Evolutionary conservation across 805 yeast species (phyloP).

Genomic region (Spencermartinsiella europaea): DNA sequence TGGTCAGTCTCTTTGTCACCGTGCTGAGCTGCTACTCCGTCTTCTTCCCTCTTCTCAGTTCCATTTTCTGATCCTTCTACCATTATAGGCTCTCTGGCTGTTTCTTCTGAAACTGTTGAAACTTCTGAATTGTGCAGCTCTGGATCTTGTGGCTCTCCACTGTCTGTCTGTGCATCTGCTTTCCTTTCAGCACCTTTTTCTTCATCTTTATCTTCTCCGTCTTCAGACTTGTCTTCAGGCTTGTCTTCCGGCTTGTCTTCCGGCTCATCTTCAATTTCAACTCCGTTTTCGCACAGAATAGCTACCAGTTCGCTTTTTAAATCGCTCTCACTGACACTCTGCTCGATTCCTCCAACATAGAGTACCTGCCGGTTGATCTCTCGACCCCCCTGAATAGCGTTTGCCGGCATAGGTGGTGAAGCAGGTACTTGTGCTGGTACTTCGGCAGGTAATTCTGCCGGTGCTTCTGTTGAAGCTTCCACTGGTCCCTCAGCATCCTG

Average conservation of each 20-base stretch:
- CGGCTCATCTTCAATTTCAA: background rate
- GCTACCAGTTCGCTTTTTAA: conserved; percentile 53
- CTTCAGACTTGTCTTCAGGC: background rate
- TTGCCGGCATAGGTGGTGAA: conserved; percentile 9
- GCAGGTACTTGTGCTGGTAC: no score
- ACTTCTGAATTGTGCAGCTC: no score
- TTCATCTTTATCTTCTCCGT: background rate
- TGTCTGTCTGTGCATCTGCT: background rate
- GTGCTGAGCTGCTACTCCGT: no score
- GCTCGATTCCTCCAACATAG: conserved; percentile 72
- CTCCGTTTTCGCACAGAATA: conserved; percentile 23
- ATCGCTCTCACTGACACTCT: conserved; percentile 55
- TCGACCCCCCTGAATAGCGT: conserved; percentile 75
- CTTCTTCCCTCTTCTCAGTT: no score
- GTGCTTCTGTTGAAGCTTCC: no score
- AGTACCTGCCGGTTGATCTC: conserved; percentile 67
- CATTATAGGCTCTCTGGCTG: no score
- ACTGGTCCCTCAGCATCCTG: no score
- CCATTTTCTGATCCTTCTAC: no score
- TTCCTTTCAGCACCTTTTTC: background rate
- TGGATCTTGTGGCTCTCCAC: background rate
- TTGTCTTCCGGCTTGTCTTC: background rate
- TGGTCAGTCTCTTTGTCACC: background rate
- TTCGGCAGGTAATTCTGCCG: no score
- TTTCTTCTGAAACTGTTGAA: no score